Conservation (phyloP, 2,329 filamentous ascomycete species). For the Alternaria sp. region DNA sequence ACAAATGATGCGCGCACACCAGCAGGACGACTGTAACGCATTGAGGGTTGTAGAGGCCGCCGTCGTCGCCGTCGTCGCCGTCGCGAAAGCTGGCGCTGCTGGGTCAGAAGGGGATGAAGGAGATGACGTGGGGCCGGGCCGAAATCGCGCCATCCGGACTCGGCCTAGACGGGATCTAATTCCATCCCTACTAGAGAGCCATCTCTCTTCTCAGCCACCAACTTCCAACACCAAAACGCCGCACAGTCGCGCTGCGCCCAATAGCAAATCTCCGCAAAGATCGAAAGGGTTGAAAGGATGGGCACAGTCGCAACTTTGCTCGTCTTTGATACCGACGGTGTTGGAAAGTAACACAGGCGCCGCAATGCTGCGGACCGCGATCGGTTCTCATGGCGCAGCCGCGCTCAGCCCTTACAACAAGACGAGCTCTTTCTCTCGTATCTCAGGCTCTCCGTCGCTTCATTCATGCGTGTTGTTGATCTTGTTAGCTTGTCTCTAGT, state of each 20-base stretch:
- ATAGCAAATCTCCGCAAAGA: neutral
- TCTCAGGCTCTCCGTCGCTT: neutral
- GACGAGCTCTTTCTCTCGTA: neutral
- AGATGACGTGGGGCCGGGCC: slow-evolving; percentile 4
- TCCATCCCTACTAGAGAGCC: neutral
- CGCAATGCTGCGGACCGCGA: slow-evolving; percentile 13
- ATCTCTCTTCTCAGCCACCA: slow-evolving; percentile 17
- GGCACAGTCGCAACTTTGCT: neutral
- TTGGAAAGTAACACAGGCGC: neutral
- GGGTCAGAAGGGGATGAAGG: neutral
- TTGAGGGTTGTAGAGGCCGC: neutral
- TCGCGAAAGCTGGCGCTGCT: neutral
- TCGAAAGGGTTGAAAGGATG: neutral
- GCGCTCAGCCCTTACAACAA: slow-evolving; percentile 11
- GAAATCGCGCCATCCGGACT: slow-evolving; percentile 5
- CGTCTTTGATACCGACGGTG: neutral
- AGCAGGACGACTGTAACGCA: neutral
- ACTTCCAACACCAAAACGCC: slow-evolving; percentile 1
- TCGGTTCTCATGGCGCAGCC: slow-evolving; percentile 4
- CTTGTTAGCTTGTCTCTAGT: neutral
- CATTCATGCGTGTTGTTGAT: neutral
- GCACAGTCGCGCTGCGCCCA: neutral
- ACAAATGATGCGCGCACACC: neutral
- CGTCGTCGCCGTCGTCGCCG: neutral
- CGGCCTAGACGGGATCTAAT: slow-evolving; percentile 16